These are phyloP conservation scores for Besnoitia besnoiti DNA, from an alignment of 169 alveolate genomes.

Conservation along the genomic window DNA sequence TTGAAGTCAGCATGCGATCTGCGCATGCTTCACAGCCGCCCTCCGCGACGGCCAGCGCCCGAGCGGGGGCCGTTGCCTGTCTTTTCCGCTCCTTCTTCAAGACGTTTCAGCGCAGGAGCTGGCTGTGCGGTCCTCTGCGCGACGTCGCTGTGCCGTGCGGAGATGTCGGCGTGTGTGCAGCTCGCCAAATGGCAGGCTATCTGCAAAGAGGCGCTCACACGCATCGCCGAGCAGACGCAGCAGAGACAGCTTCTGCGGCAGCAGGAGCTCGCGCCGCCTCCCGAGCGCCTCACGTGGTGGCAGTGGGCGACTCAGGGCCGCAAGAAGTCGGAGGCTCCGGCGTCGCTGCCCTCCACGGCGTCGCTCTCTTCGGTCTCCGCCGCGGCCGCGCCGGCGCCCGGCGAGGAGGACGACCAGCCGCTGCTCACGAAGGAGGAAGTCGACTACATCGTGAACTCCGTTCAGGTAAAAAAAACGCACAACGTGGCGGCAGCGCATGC, in stretches of 20 bases:
- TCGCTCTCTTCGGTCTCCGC: not conserved
- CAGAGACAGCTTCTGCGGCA: constrained; percentile 74
- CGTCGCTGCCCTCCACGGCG: not conserved
- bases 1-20: too few relatives aligned
- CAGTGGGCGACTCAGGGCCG: constrained; percentile 74
- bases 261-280: constrained; percentile 69
- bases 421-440: constrained; percentile 71
- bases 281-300: constrained; percentile 79
- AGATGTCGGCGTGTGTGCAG: too few relatives aligned
- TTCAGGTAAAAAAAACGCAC: too few relatives aligned
- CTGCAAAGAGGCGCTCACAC: constrained; percentile 72
- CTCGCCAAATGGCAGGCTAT: constrained; percentile 85
- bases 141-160: too few relatives aligned
- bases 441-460: constrained; percentile 72
- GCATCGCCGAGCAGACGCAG: constrained; percentile 75
- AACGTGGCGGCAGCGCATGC: too few relatives aligned
- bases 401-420: constrained; percentile 53
- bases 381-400: not conserved
- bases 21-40: too few relatives aligned
- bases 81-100: too few relatives aligned
- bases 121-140: too few relatives aligned
- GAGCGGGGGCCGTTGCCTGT: too few relatives aligned
- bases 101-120: too few relatives aligned
- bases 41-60: too few relatives aligned
- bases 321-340: not conserved